Evolutionary conservation across 805 yeast genomes (phyloP), one percentile per base, ranked within the genome.

Genomic region (Saturnispora kantuleensis): DNA sequence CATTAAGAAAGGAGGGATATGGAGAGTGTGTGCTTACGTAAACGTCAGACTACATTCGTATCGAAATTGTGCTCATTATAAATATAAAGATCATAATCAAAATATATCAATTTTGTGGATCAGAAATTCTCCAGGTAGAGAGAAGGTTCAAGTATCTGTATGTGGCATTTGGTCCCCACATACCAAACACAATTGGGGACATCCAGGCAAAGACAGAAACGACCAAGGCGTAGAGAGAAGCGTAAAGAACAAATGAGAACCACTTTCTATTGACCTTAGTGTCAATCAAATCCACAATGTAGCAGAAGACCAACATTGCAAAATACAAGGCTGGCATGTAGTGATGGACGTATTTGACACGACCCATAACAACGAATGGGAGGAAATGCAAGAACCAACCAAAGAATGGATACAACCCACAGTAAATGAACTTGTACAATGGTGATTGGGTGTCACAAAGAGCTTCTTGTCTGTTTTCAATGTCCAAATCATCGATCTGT

Each of bases 261-360:
- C 51, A 37, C 12, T 46, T 50, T 42, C 54, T 45, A 45, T 56
- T 52, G 32, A 57, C 52, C 32, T 35, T 49, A 7, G 51, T 41
- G 11, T 55, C 53, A 35, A 54, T 38, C 5, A 48, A 47, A 57
- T 81, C 86, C 39, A 81, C 65, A 51, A 75, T 66, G 62, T 77
- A 84, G 46, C 76, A 77, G 53, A 78, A 71, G 29, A 86, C 81
- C 51, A 89, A 68, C 69, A 88, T 81, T 41, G 97, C 97, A 68
- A 90, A 90, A 66, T 84, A 90, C 51, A 89, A 73, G 1, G 97
- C 96, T 11, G 98, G 98, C 53, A 88, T 76, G 64, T 90, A 90
- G 63, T 90, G 98, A 66, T 90, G 98, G 31, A 90, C 93, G 62
- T 93, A 90, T 2, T 95, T 88, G 46, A 93, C 97, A 70, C 98